Evolutionary conservation across 2,329 filamentous ascomycete species (phyloP), one percentile per base, ranked within the genome.

Genomic region (Colletotrichum truncatum): DNA sequence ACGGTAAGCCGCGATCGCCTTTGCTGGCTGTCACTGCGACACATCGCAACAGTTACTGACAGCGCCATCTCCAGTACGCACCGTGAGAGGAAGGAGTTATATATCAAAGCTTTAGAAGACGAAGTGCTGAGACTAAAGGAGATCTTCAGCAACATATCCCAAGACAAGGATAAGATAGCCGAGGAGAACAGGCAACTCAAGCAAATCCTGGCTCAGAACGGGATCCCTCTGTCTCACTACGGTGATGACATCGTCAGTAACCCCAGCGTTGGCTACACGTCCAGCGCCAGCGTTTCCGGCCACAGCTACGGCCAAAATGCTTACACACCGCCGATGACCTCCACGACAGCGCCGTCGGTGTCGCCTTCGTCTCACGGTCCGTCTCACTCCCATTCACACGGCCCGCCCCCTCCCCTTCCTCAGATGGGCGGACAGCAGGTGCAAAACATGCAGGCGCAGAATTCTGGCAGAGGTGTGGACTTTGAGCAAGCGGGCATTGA

Each of bases 71-170:
- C n/a, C 54, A 97, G 96, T 75, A 98, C 96, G 16, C 96, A 99
- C 78, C 93, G 96, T 60, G 96, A 98, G 80, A 89, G 96, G 70
- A 98, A 98, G 77, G 96, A 98, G 79, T 87, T 94, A 72, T 98
- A 98, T 77, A 97, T 98, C 82, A 97, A 97, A 77, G 89, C 92
- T 10, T 87, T 98, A 14, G 96, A 99, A 78, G 91, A 95, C 73
- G 94, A 98, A 79, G 92, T 98, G 5, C 84, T 97, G 18, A 90
- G 93, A 51, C 84, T 98, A 43, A 96, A 97, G 76, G 94, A 98
- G 75, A 86, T 91, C n/a, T 95, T 90, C 73, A 89, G 89, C 72
- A 89, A 87, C 53, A 86, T 91, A 16, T 86, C 89, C 6, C 89
- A 91, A 70, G 93, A 97, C 75, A 93, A 93, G 73, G 89, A 94